A percentile compares a stretch with the other conserved stretches of the same genome.
Conservation (phyloP, 73 alveolate genomes). For the Symbiodinium pilosum region DNA sequence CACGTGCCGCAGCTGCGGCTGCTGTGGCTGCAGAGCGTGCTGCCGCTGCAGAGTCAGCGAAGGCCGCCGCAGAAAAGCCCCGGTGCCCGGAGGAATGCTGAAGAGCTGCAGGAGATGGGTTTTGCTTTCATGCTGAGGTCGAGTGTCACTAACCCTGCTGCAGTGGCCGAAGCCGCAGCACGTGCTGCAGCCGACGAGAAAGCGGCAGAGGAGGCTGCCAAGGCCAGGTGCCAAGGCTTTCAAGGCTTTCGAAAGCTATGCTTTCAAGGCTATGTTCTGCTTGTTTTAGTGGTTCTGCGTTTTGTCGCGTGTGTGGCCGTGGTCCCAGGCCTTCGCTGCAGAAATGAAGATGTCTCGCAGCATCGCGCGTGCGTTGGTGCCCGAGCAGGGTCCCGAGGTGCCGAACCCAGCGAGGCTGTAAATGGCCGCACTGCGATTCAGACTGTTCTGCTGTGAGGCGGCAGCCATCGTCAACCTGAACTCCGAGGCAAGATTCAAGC, state of each 20-base stretch:
- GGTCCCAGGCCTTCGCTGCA: conserved; percentile 74
- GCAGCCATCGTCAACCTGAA: conserved; percentile 91
- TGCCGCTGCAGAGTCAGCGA: background rate
- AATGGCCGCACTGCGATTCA: no score
- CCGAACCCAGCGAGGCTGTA: background rate
- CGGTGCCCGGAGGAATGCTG: background rate
- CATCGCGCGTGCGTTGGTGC: conserved; percentile 92
- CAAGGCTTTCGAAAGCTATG: background rate
- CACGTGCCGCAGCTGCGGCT: conserved; percentile 49
- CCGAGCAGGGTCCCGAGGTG: conserved; percentile 89
- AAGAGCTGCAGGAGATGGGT: background rate
- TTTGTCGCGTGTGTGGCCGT: background rate
- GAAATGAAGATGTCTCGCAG: conserved; percentile 66
- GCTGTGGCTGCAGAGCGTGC: conserved; percentile 67
- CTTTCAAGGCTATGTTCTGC: no score
- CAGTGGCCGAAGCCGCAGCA: conserved; percentile 25
- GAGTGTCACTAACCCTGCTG: background rate
- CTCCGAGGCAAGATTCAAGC: conserved; percentile 27
- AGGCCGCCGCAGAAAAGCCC: conserved; percentile 4
- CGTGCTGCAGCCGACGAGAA: conserved; percentile 35
- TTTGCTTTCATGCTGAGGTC: background rate
- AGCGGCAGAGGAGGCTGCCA: conserved; percentile 75
- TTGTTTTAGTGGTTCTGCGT: no score
- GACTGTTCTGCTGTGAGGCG: background rate
- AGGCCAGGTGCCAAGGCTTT: background rate